Evolutionary conservation across 2,329 filamentous ascomycete species (phyloP).

Genomic region (Trematosphaeria pertusa): DNA sequence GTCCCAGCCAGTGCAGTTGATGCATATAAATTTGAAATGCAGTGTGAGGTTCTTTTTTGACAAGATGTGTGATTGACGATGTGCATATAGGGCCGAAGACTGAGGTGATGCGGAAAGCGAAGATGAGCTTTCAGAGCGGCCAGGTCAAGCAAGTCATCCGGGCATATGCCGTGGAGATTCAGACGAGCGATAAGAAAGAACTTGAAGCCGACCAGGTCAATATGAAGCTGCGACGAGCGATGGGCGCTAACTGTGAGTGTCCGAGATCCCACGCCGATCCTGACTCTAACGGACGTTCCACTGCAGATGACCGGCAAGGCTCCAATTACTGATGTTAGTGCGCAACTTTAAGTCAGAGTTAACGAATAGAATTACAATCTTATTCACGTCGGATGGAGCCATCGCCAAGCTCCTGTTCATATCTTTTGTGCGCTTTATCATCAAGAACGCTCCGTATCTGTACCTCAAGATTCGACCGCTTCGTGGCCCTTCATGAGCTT

Average conservation of each 20-base stretch:
- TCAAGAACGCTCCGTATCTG: too few species aligned
- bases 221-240: constrained; percentile 66
- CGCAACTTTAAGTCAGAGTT: too few species aligned
- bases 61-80: constrained; percentile 1
- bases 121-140: constrained; percentile 71
- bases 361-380: too few species aligned
- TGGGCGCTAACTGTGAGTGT: constrained; percentile 72
- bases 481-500: too few species aligned
- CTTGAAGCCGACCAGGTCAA: constrained; percentile 69
- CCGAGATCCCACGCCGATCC: neutral
- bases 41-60: neutral
- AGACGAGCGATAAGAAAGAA: constrained; percentile 66
- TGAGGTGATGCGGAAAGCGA: constrained; percentile 73
- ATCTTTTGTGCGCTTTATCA: too few species aligned
- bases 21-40: too few species aligned
- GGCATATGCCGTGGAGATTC: constrained; percentile 71
- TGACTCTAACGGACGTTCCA: neutral
- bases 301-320: constrained; percentile 13
- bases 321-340: constrained; percentile 2
- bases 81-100: constrained; percentile 50
- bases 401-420: too few species aligned
- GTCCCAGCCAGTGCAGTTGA: too few species aligned
- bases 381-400: too few species aligned
- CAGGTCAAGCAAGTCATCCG: constrained; percentile 68
- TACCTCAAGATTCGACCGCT: too few species aligned